These are phyloP conservation scores for Phytophthora boehmeriae DNA, from an alignment of 352 stramenopile genomes.

Conservation along the genomic window DNA sequence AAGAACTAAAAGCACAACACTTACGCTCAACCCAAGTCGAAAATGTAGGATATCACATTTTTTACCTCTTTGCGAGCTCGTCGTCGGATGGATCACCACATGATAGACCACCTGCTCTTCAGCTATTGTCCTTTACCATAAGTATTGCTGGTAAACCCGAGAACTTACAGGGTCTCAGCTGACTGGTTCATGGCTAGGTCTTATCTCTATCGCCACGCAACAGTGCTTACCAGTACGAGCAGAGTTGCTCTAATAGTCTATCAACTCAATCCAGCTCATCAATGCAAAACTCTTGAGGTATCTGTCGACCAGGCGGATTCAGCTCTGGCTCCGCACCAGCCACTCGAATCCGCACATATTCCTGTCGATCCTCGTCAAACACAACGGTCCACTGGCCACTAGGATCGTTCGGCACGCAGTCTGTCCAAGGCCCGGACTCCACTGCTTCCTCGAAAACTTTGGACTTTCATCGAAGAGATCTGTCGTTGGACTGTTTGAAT, in stretches of 20 bases:
- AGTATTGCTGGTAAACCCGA: too few relatives aligned
- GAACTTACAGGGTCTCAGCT: too few relatives aligned
- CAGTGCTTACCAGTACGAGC: too few relatives aligned
- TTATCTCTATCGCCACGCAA: too few relatives aligned
- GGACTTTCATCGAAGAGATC: conserved; percentile 22
- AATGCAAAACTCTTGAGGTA: conserved; percentile 45
- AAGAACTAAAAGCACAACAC: too few relatives aligned
- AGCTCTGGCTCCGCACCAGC: conserved; percentile 18
- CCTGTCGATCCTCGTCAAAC: conserved; percentile 35
- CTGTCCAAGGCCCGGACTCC: conserved; percentile 29
- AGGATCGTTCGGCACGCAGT: conserved; percentile 23
- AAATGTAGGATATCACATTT: too few relatives aligned
- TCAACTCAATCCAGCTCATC: conserved; percentile 52
- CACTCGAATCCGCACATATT: conserved; percentile 33
- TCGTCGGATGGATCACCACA: too few relatives aligned
- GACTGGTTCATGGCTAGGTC: too few relatives aligned
- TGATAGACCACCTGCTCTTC: too few relatives aligned
- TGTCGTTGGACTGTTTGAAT: conserved; percentile 21
- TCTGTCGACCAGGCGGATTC: conserved; percentile 20
- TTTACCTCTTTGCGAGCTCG: too few relatives aligned
- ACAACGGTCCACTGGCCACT: conserved; percentile 27
- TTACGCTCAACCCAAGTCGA: too few relatives aligned
- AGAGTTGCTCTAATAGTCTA: not conserved
- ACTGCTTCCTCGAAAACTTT: conserved; percentile 19
- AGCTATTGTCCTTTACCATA: too few relatives aligned